phyloP scores from a whole-genome alignment of 495 filamentous ascomycete species.

The Staphylotrichum tortipilum region DNA sequence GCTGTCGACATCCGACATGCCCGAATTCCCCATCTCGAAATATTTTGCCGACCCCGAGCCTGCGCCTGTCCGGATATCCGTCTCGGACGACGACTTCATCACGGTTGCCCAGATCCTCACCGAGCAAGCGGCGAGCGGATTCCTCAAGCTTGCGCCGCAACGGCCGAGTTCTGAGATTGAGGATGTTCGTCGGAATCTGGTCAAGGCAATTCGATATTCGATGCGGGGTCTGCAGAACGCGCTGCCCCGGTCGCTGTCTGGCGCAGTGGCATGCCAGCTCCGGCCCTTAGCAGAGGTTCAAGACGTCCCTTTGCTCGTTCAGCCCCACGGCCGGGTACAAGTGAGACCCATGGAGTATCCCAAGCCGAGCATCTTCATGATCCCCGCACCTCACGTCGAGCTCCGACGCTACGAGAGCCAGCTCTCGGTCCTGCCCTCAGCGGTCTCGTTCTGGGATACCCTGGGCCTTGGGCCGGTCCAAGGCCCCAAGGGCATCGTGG shows the following conservation, averaged over 20 bases:
- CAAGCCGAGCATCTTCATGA: conserved; percentile 36
- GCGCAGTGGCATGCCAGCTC: conserved; percentile 32
- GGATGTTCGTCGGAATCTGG: conserved; percentile 28
- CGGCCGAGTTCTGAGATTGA: conserved; percentile 1
- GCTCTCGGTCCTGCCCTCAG: conserved; percentile 70
- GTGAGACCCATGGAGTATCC: conserved; percentile 34
- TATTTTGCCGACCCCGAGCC: conserved; percentile 45
- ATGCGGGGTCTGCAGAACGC: conserved; percentile 31
- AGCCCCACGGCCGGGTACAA: conserved; percentile 35
- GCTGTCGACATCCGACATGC: conserved; percentile 30
- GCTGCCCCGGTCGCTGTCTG: conserved; percentile 31
- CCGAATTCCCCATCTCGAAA: conserved; percentile 37
- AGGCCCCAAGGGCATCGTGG: conserved; percentile 69
- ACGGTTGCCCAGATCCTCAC: conserved; percentile 54
- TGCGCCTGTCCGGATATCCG: conserved; percentile 28
- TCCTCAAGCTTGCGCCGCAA: conserved; percentile 19
- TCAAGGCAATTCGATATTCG: conserved; percentile 31
- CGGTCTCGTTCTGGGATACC: conserved; percentile 83
- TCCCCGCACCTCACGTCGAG: conserved; percentile 62
- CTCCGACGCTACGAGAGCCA: conserved; percentile 65
- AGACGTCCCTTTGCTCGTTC: conserved; percentile 40
- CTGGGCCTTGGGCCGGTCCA: conserved; percentile 71
- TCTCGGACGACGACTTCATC: conserved; percentile 44
- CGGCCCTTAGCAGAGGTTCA: conserved; percentile 43
- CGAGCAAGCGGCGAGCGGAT: conserved; percentile 47